phyloP scores from a whole-genome alignment of 2,329 filamentous ascomycete genomes.

The Epichloe aotearoae region DNA sequence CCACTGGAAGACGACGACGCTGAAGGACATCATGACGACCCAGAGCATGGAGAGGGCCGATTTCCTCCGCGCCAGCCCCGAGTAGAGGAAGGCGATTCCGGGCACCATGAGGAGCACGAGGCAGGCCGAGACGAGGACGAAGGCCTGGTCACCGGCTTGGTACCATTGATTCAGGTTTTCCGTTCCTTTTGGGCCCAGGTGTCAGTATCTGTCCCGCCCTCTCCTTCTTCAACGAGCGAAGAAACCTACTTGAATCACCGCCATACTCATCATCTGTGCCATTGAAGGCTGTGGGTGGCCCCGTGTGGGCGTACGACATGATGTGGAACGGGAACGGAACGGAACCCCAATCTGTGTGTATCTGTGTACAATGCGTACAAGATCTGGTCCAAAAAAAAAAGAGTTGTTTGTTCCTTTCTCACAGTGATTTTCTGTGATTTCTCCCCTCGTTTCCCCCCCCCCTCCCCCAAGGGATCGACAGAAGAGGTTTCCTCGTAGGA shows the following conservation, averaged over 20 bases:
- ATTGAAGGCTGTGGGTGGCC: constrained; percentile 47
- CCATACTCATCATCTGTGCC: constrained; percentile 51
- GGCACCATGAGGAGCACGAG: constrained; percentile 97
- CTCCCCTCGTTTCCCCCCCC: too few species aligned
- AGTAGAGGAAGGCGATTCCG: constrained; percentile 94
- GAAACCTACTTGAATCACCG: constrained; percentile 61
- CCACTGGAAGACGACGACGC: constrained; percentile 93
- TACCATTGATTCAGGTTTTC: constrained; percentile 97
- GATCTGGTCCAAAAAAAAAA: neutral
- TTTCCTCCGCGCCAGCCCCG: constrained; percentile 91
- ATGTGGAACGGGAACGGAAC: neutral
- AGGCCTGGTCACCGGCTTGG: constrained; percentile 80
- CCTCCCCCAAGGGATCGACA: too few species aligned
- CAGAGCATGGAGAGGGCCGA: constrained; percentile 94
- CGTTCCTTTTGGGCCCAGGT: constrained; percentile 36
- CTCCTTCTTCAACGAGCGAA: too few species aligned
- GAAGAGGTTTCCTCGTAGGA: too few species aligned
- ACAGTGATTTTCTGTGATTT: too few species aligned
- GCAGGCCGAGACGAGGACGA: constrained; percentile 76
- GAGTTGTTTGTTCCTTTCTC: neutral
- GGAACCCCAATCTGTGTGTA: too few species aligned
- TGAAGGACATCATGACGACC: constrained; percentile 90
- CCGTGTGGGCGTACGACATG: constrained; percentile 49
- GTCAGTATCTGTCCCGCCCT: neutral
- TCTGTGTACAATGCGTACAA: too few species aligned